These are phyloP conservation scores for Rutstroemia sp. DNA, from an alignment of 2,329 filamentous ascomycete species.

Conservation along the genomic window DNA sequence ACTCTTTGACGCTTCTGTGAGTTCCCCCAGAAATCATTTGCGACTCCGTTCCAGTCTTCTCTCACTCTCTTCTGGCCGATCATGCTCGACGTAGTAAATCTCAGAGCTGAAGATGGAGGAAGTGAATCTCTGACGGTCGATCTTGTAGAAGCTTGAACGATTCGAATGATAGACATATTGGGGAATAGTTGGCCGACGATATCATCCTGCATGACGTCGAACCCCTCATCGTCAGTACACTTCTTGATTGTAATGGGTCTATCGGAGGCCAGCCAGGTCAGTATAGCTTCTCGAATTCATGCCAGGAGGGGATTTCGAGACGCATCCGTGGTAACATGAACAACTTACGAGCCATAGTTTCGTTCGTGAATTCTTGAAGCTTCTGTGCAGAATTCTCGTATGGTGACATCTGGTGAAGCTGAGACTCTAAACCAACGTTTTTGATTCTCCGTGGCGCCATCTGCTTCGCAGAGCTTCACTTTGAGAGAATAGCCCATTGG, in stretches of 20 bases:
- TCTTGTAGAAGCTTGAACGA: constrained; percentile 23
- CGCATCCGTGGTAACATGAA: constrained; percentile 1
- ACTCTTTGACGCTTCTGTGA: constrained; percentile 26
- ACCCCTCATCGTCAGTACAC: constrained; percentile 27
- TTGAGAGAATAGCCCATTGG: constrained; percentile 24
- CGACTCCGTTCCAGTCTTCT: constrained; percentile 12
- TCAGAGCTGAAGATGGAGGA: constrained; percentile 27
- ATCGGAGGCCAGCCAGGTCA: neutral
- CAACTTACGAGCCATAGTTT: constrained; percentile 27
- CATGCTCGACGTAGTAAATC: constrained; percentile 18
- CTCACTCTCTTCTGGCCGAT: constrained; percentile 20
- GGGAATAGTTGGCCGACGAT: constrained; percentile 24
- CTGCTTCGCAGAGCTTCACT: constrained; percentile 25
- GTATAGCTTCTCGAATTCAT: neutral
- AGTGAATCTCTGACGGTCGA: constrained; percentile 26
- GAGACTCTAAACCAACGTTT: constrained; percentile 27
- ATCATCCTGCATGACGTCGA: constrained; percentile 27
- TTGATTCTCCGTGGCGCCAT: constrained; percentile 16
- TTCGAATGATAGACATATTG: constrained; percentile 22
- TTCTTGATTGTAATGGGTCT: constrained; percentile 27
- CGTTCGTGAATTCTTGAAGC: constrained; percentile 25
- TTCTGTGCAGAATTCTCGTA: constrained; percentile 27
- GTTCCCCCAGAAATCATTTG: constrained; percentile 12
- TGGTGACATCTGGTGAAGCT: constrained; percentile 23
- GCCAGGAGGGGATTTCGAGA: neutral